A percentile compares a stretch with the other conserved stretches of the same genome.
Conservation (phyloP, 2,329 filamentous ascomycete species). For the Tolypocladium cylindrosporum region DNA sequence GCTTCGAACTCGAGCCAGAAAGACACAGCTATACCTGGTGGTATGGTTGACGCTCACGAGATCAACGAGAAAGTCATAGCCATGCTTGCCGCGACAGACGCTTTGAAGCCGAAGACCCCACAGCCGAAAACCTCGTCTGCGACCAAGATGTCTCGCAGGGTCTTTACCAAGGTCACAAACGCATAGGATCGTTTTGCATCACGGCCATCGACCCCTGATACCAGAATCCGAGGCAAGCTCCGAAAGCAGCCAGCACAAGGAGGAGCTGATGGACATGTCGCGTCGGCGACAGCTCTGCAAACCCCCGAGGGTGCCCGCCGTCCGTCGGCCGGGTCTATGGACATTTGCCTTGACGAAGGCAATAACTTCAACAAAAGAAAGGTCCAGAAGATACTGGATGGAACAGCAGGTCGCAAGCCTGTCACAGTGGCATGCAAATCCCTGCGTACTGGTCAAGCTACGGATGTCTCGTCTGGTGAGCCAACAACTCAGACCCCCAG, state of each 20-base stretch:
- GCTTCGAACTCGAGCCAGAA: not conserved
- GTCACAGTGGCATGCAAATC: conserved; percentile 17
- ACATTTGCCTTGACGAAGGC: conserved; percentile 24
- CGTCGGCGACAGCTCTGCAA: not conserved
- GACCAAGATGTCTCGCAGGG: conserved; percentile 17
- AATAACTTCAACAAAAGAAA: conserved; percentile 24
- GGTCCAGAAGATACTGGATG: conserved; percentile 21
- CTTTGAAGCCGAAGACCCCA: conserved; percentile 19
- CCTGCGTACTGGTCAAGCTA: conserved; percentile 12
- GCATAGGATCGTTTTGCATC: conserved; percentile 21
- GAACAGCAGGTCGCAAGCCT: conserved; percentile 17
- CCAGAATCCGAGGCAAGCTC: conserved; percentile 5
- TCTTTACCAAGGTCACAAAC: conserved; percentile 23
- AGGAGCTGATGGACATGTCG: not conserved
- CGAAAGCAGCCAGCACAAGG: conserved; percentile 1
- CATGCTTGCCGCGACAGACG: conserved; percentile 26
- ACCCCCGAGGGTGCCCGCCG: not conserved
- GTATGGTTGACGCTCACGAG: conserved; percentile 9
- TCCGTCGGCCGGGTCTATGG: conserved; percentile 18
- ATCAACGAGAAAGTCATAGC: conserved; percentile 23
- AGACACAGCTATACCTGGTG: not conserved
- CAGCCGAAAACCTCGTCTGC: conserved; percentile 3
- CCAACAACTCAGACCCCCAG: not conserved
- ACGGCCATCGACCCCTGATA: conserved; percentile 14
- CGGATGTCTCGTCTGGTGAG: conserved; percentile 21